phyloP scores from a whole-genome alignment of 139 green algal genomes.

The Chlamydomonas eustigma region DNA sequence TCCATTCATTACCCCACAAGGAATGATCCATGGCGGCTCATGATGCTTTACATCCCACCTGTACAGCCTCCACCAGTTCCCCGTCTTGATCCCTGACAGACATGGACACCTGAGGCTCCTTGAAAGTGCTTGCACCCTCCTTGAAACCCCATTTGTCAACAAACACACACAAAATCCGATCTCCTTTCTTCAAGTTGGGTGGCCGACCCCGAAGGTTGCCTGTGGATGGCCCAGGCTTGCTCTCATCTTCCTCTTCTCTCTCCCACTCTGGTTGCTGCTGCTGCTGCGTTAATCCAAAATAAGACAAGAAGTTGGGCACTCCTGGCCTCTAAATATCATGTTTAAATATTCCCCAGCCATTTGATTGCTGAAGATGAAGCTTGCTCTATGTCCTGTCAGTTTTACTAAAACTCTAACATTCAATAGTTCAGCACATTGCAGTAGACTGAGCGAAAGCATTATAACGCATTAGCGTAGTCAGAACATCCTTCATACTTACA shows the following conservation, averaged over 20 bases:
- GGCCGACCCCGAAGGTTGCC: slow-evolving; percentile 35
- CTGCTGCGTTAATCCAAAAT: too few relatives aligned
- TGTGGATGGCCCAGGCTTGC: not conserved
- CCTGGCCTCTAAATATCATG: too few relatives aligned
- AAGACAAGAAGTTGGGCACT: too few relatives aligned
- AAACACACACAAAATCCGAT: slow-evolving; percentile 31
- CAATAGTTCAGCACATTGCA: too few relatives aligned
- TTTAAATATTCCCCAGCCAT: too few relatives aligned
- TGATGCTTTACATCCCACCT: slow-evolving; percentile 1
- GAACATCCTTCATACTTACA: slow-evolving; percentile 1
- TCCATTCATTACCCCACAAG: too few relatives aligned
- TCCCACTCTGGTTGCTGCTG: not conserved
- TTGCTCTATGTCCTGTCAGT: too few relatives aligned
- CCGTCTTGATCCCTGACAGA: slow-evolving; percentile 31
- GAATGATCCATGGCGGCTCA: too few relatives aligned
- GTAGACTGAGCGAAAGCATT: too few relatives aligned
- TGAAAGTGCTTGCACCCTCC: slow-evolving; percentile 35
- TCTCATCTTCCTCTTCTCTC: not conserved
- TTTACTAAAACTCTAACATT: too few relatives aligned
- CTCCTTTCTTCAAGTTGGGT: slow-evolving; percentile 20
- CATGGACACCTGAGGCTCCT: slow-evolving; percentile 48
- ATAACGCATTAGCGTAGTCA: too few relatives aligned
- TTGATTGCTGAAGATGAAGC: too few relatives aligned
- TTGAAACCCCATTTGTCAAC: slow-evolving; percentile 61
- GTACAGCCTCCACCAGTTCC: not conserved